Base-by-base conservation (phyloP, 2,329 filamentous ascomycete species). In the Aureobasidium sp. region DNA sequence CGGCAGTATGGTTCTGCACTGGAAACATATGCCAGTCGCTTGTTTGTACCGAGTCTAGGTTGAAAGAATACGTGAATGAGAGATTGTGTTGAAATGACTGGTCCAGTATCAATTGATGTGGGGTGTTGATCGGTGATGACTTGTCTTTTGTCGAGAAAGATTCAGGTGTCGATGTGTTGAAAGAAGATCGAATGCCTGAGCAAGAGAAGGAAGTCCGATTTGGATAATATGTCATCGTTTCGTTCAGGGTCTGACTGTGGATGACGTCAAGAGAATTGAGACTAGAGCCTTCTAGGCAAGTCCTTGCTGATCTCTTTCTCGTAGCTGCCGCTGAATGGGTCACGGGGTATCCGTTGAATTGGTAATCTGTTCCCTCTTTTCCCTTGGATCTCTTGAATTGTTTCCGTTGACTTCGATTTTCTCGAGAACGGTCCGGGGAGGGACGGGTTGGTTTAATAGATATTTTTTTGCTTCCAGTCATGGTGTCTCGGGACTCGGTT, bases 21-120 rank as follows among this genome's bases (percentile, higher is more conserved):
- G 42, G 43, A 58, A 58, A 58, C 55, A 58, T 58, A 49, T 47
- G 55, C 55, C 55, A 58, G 33, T 47, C 31, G 29, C 29, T 38
- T 46, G 29, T 47, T 21, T 35, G 21, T n/a, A 9, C 27, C 15
- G 42, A 47, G 4, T 58, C 33, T 6, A 33, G 29, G n/a, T 58
- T 33, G 43, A 58, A 40, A 29, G 55, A 58, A 33, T 49, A 58
- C 11, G 54, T 46, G 23, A 57, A 57, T 19, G 17, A 13, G 6
- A 21, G 43, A 5, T 25, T 47, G 15, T 47, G 17, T 25, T 58
- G 55, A 19, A 17, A 25, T 40, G 55, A n/a, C 15, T 49, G 55
- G 8, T 40, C 33, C 31, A 35, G 55, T 9, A 21, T 49, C 43
- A 31, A 49, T 58, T 58, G 55, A 31, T 58, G 43, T 49, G 17